Base-by-base conservation (phyloP, 768 basidiomycete genomes). In the Tephrocybe rancida region DNA sequence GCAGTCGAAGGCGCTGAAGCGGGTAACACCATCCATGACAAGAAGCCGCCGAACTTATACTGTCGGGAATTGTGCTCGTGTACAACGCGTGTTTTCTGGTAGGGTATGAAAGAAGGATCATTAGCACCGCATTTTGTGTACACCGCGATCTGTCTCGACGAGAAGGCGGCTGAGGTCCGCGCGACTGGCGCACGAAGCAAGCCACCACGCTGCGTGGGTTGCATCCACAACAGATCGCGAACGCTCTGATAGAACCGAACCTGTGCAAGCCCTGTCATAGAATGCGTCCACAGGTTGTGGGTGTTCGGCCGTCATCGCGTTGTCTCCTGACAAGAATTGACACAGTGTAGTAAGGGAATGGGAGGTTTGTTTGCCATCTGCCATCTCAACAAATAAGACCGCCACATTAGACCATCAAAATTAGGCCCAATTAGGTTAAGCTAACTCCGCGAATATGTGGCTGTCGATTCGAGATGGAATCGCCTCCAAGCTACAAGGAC, bases 111-210 rank as follows among this genome's bases (percentile, higher is more conserved):
- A 38, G 45, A 54, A 54, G 45, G 27, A 48, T 43, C 39, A 54
- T 5, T 35, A 26, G 41, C 53, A 54, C 53, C 32, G 53, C 53
- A 42, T 54, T 27, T 46, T 48, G 53, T 54, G 47, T 42, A 44
- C 16, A 16, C 35, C 35, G 21, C 29, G 25, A 26, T 26, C 21
- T 16, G 30, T 21, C 9, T 19, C 21, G 39, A 13, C 14, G 21
- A 41, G 35, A 18, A 37, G 35, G 35, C n/a, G 35, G n/a, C 9
- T 13, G n/a, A 32, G 5, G 35, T n/a, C 35, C 16, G 35, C 35
- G n/a, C 35, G 16, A 37, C 5, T 18, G 35, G 35, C 35, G 30
- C 13, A 7, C 30, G 13, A 32, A 7, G n/a, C n/a, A n/a, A n/a
- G n/a, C n/a, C n/a, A n/a, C n/a, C n/a, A n/a, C n/a, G n/a, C n/a